Evolutionary conservation across 2,329 filamentous ascomycete genomes (phyloP), one percentile per base, ranked within the genome.

Genomic region (Aspergillus spinulosporus): DNA sequence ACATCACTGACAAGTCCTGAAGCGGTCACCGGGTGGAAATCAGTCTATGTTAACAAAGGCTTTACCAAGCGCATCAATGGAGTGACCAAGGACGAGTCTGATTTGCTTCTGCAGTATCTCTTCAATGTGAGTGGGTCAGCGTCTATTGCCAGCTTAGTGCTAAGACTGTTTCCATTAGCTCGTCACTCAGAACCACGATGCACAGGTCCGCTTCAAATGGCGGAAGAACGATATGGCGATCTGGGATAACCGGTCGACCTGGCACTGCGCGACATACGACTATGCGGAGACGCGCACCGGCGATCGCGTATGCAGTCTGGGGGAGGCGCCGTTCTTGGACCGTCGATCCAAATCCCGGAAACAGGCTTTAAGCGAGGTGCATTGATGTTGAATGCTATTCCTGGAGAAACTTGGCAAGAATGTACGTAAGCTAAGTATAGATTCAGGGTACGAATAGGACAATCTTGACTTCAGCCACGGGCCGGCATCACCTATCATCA

Each of bases 1-100:
- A 21, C 21, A 21, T 21, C 21, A 14, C n/a, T 40, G 21, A 37
- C 14, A 11, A 5, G 7, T 37, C 11, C 21, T 21, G 12, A 49
- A 65, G 63, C 84, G 0, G 83, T 86, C 0, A 86, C 83, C 0
- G 83, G 83, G 0, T 86, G 84, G 83, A 85, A 84, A 69, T 79
- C 75, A 49, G 73, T 84, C 11, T 84, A 76, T 58, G 75, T 71
- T 8, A 71, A 80, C 14, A 77, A 77, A 4, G 68, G 70, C 11
- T 74, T 76, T 47, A 68, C 73, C 0, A 67, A 69, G 50, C 59
- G 65, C 14, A 78, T 81, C 65, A 80, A 81, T 40, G 78, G 71
- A 4, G 55, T 81, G 7, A 76, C 72, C 2, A 68, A 72, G 28
- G 72, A 76, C 39, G 79, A 82, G 64, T 76, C 71, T 34, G 68